These are phyloP conservation scores for Ascochyta koolunga DNA, from an alignment of 2,329 filamentous ascomycete genomes.

Conservation along the genomic window DNA sequence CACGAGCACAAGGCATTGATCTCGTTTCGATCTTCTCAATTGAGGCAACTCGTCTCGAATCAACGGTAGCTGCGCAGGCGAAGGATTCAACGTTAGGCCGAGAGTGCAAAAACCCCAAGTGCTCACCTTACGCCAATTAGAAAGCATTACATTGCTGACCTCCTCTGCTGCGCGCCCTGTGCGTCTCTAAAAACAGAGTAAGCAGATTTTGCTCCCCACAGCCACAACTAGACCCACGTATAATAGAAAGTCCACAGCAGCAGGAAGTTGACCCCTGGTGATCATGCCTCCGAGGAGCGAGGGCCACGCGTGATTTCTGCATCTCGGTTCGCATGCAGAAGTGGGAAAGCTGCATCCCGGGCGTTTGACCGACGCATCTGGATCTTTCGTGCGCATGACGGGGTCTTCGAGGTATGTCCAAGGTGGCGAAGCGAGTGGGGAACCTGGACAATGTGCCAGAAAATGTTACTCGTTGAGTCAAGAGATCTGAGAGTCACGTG, in stretches of 20 bases:
- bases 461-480: not conserved
- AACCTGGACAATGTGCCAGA: not conserved
- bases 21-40: not conserved
- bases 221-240: no score
- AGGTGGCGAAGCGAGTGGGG: constrained; percentile 5
- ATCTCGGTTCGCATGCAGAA: not conserved
- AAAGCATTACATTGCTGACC: no score
- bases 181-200: no score
- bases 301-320: not conserved
- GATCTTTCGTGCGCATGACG: not conserved
- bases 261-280: constrained; percentile 3
- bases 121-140: no score
- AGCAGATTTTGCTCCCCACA: no score
- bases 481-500: no score
- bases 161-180: no score
- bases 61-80: not conserved
- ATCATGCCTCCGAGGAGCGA: not conserved
- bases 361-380: not conserved
- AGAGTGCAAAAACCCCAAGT: no score
- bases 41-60: not conserved
- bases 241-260: no score
- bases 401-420: not conserved
- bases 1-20: not conserved
- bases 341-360: constrained; percentile 3
- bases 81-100: no score